Evolutionary conservation across 139 green algal genomes (phyloP).

Genomic region (Chlamydomonas asymmetrica): DNA sequence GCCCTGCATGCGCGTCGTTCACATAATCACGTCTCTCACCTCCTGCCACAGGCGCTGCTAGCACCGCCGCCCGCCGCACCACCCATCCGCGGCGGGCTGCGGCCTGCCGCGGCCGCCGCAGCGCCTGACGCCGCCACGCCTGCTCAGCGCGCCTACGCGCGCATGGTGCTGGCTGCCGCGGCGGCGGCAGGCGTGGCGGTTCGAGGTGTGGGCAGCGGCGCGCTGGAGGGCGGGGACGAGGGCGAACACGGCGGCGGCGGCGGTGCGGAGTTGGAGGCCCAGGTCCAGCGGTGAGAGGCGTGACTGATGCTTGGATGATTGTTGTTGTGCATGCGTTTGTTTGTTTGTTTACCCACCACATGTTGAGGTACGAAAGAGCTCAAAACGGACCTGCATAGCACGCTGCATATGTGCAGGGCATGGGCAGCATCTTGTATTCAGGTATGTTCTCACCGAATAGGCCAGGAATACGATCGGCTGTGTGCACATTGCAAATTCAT

Average conservation of each 20-base stretch:
- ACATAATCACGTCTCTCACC: background rate
- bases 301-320: too few relatives aligned
- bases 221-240: background rate
- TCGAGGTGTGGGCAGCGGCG: background rate
- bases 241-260: conserved; percentile 3
- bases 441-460: too few relatives aligned
- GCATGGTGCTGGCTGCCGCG: conserved; percentile 8
- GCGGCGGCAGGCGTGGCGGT: background rate
- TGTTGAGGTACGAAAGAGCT: too few relatives aligned
- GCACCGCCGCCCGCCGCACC: background rate
- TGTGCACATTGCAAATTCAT: too few relatives aligned
- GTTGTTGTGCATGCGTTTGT: too few relatives aligned
- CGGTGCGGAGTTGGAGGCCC: background rate
- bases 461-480: too few relatives aligned
- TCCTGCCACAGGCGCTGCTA: conserved; percentile 13
- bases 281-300: too few relatives aligned
- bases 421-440: too few relatives aligned
- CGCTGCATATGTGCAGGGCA: too few relatives aligned
- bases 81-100: background rate
- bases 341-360: too few relatives aligned
- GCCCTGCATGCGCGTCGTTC: background rate
- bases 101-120: background rate
- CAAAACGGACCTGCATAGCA: too few relatives aligned
- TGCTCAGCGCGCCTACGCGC: conserved; percentile 30
- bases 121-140: background rate